phyloP scores from a whole-genome alignment of 2,329 filamentous ascomycete species.

The Daldinia eschscholtzii region DNA sequence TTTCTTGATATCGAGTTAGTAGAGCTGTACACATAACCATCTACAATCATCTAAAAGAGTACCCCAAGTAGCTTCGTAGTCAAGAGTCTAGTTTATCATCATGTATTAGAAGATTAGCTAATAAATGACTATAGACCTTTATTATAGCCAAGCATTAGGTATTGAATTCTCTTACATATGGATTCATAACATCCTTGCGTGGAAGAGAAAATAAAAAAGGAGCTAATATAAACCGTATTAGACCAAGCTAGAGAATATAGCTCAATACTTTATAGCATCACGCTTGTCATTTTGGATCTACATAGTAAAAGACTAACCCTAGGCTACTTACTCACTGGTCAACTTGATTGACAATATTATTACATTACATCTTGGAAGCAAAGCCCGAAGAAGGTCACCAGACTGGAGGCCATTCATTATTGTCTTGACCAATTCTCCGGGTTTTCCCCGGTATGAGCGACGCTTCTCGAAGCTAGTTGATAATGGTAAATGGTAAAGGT shows the following conservation, averaged over 20 bases:
- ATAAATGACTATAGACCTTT: background rate
- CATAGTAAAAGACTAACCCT: background rate
- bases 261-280: conserved; percentile 6
- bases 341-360: conserved; percentile 6
- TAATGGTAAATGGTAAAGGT: background rate
- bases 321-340: background rate
- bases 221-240: background rate
- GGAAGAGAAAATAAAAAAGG: background rate
- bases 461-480: conserved; percentile 16
- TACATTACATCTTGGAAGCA: conserved; percentile 10
- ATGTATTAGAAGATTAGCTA: background rate
- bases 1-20: background rate
- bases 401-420: background rate
- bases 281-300: conserved; percentile 8
- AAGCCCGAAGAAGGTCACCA: conserved; percentile 5
- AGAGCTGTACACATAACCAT: background rate
- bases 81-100: background rate
- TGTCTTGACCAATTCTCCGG: conserved; percentile 17
- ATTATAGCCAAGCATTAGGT: background rate
- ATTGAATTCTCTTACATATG: background rate
- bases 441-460: conserved; percentile 14
- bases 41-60: background rate
- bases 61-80: background rate
- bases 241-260: background rate
- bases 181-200: background rate